These are phyloP conservation scores for Guyanaporus albipodus DNA, from an alignment of 768 basidiomycete genomes.

Conservation along the genomic window DNA sequence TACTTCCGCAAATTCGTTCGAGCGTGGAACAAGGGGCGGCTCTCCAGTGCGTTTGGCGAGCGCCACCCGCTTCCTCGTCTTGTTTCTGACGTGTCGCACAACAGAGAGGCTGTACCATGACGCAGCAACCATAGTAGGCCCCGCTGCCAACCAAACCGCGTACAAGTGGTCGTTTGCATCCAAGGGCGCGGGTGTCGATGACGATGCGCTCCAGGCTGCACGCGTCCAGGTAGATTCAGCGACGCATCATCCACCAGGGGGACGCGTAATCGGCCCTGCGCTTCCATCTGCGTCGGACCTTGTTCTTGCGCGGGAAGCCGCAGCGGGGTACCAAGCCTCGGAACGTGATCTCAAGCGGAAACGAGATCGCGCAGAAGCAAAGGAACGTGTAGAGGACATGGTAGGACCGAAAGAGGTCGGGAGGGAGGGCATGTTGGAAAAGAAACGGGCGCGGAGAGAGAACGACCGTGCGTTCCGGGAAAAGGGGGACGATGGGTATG, in stretches of 20 bases:
- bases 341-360: slow-evolving; percentile 62
- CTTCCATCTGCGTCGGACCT: slow-evolving; percentile 69
- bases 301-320: slow-evolving; percentile 62
- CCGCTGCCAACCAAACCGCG: slow-evolving; percentile 67
- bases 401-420: slow-evolving; percentile 81
- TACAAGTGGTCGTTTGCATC: slow-evolving; percentile 89
- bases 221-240: slow-evolving; percentile 54
- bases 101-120: slow-evolving; percentile 58
- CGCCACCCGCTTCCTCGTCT: neutral
- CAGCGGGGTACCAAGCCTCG: slow-evolving; percentile 46
- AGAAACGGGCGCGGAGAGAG: slow-evolving; percentile 73
- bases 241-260: slow-evolving; percentile 30
- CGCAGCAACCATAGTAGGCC: slow-evolving; percentile 48
- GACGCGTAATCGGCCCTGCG: slow-evolving; percentile 59
- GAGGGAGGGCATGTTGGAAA: slow-evolving; percentile 81
- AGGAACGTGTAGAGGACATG: slow-evolving; percentile 70
- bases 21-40: slow-evolving; percentile 80
- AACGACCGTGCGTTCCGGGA: slow-evolving; percentile 69
- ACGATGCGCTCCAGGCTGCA: slow-evolving; percentile 51
- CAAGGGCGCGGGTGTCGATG: slow-evolving; percentile 57
- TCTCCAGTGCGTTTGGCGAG: slow-evolving; percentile 48
- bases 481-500: slow-evolving; percentile 68
- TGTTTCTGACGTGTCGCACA: neutral
- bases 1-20: slow-evolving; percentile 94
- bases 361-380: slow-evolving; percentile 59